Conservation (phyloP, 78 protist genomes). For the Carpediemonas membranifera region DNA sequence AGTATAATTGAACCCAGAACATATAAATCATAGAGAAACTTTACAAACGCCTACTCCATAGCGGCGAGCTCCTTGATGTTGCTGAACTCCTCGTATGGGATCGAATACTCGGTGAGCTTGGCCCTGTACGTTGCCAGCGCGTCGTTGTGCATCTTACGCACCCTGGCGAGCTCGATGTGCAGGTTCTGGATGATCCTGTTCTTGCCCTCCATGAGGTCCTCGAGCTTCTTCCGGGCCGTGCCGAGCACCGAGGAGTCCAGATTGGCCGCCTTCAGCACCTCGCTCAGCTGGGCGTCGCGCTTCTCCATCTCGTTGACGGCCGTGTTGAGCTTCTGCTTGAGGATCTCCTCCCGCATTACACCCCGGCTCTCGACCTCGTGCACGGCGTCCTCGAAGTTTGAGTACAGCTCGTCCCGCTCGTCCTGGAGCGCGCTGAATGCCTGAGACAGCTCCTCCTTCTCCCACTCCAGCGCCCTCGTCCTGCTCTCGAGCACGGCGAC, state of each 20-base stretch:
- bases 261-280: conserved; percentile 51
- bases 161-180: conserved; percentile 24
- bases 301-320: conserved; percentile 38
- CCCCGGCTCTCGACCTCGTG: conserved; percentile 38
- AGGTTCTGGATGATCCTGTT: conserved; percentile 48
- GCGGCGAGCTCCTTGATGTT: too few relatives aligned
- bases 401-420: conserved; percentile 61
- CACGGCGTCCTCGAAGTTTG: conserved; percentile 34
- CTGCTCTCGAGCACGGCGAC: conserved; percentile 33
- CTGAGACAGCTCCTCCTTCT: conserved; percentile 50
- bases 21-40: too few relatives aligned
- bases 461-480: conserved; percentile 45
- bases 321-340: conserved; percentile 50
- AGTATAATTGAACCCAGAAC: too few relatives aligned
- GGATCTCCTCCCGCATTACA: conserved; percentile 41
- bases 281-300: conserved; percentile 64
- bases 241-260: conserved; percentile 49
- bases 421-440: conserved; percentile 19
- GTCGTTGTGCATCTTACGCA: conserved; percentile 16
- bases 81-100: too few relatives aligned
- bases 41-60: too few relatives aligned
- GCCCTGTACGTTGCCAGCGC: too few relatives aligned
- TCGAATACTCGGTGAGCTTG: too few relatives aligned
- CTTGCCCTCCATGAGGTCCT: conserved; percentile 46
- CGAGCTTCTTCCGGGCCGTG: conserved; percentile 38